These are phyloP conservation scores for Puccinia coronata DNA, from an alignment of 1,284 basidiomycete genomes.

Conservation along the genomic window DNA sequence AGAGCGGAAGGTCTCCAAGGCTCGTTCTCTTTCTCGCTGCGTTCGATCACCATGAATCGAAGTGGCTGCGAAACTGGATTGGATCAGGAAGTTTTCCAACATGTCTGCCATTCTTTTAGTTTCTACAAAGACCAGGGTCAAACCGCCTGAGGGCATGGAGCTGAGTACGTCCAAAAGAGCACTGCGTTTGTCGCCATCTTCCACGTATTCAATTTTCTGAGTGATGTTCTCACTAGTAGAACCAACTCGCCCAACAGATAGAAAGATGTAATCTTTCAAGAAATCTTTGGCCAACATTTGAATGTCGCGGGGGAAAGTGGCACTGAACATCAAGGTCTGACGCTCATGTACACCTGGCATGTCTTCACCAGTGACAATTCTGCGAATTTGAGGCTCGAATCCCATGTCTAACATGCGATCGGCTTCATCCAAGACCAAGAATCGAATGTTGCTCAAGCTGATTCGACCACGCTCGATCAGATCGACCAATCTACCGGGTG, in stretches of 20 bases:
- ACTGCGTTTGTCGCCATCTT: constrained; percentile 95
- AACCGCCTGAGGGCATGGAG: constrained; percentile 70
- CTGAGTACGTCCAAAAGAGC: constrained; percentile 91
- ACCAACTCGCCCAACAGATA: constrained; percentile 96
- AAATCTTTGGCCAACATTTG: constrained; percentile 63
- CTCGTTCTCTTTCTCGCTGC: constrained; percentile 94
- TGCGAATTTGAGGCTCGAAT: constrained; percentile 99
- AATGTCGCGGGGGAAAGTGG: constrained; percentile 98
- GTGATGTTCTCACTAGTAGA: constrained; percentile 99
- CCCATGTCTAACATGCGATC: constrained; percentile 99
- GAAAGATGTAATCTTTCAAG: constrained; percentile 79
- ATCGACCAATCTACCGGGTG: constrained; percentile 98
- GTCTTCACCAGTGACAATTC: constrained; percentile 96
- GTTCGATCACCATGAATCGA: constrained; percentile 98
- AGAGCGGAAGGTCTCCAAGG: constrained; percentile 90
- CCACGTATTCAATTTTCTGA: constrained; percentile 95
- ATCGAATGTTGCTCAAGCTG: constrained; percentile 92
- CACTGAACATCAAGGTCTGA: constrained; percentile 99
- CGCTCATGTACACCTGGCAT: constrained; percentile 91
- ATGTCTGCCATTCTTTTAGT: constrained; percentile 99
- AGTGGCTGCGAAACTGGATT: constrained; percentile 78
- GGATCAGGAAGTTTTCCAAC: constrained; percentile 92
- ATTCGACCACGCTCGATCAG: constrained; percentile 97
- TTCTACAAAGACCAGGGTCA: constrained; percentile 97
- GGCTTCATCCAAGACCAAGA: constrained; percentile 97